Percentiles rank a stretch among this genome's conserved stretches.
These are phyloP conservation scores for Cotoneaster glaucophyllus DNA, from an alignment of 306 rosid genomes.

Conservation along the genomic window DNA sequence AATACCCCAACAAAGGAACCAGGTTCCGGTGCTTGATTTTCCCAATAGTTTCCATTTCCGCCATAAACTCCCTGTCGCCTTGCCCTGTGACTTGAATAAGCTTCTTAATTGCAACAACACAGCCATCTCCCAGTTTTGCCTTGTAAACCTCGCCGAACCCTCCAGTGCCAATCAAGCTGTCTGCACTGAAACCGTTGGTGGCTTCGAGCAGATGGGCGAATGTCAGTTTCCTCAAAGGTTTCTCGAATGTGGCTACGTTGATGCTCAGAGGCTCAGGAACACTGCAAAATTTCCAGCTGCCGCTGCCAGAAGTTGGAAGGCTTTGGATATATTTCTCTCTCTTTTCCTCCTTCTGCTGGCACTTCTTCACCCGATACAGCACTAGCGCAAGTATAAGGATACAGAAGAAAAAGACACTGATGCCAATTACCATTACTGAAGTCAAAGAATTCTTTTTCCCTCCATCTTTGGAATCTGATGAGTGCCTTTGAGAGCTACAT, in stretches of 20 bases:
- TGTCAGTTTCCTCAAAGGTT: constrained; percentile 61
- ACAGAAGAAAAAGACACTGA: constrained; percentile 39
- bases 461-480: constrained; percentile 1
- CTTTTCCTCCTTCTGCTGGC: constrained; percentile 27
- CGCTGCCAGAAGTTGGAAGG: constrained; percentile 68
- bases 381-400: constrained; percentile 29
- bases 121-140: constrained; percentile 63
- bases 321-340: constrained; percentile 56
- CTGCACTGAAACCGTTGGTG: constrained; percentile 68
- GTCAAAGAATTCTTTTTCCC: constrained; percentile 40
- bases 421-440: constrained; percentile 31
- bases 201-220: constrained; percentile 76
- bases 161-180: constrained; percentile 72
- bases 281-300: constrained; percentile 65
- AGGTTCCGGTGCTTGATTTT: constrained; percentile 73
- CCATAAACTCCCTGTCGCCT: constrained; percentile 87
- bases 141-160: constrained; percentile 87
- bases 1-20: constrained; percentile 69
- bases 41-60: constrained; percentile 87
- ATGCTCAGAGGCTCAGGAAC: constrained; percentile 69
- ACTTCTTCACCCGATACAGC: constrained; percentile 32
- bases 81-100: constrained; percentile 67
- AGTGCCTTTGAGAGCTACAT: constrained; percentile 29
- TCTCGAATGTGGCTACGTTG: constrained; percentile 67
- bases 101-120: constrained; percentile 73